Evolutionary conservation across 768 basidiomycete species (phyloP), one percentile per base, ranked within the genome.

Genomic region (Phlebiopsis flavidoalba): DNA sequence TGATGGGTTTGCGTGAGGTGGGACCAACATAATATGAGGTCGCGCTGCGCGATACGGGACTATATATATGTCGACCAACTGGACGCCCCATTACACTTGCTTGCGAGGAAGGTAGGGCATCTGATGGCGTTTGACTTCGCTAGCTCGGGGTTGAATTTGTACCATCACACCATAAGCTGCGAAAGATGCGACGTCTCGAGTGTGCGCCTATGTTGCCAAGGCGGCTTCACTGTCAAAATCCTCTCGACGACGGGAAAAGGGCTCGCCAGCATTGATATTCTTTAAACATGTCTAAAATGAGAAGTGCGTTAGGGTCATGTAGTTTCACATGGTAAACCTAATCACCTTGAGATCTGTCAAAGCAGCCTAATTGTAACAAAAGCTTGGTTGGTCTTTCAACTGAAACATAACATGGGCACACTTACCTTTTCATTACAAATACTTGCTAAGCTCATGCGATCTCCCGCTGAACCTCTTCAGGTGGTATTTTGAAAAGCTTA

Each of bases 111-210:
- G 75, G 74, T 12, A 76, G 69, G 4, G 73, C 74, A 36, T 88
- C 88, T 4, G 83, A 75, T 0, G 88, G 82, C 3, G 85, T 83
- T n/a, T 4, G 89, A 87, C 70, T 89, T 92, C 17, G 92, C 91
- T 7, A 96, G 83, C 61, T 91, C 87, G 0, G 95, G 94, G 62
- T 95, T 95, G 62, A 85, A 77, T 66, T n/a, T 92, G 83, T 57
- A 92, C 84, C 88, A 98, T 91, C 24, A 84, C 77, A 96, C 79
- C 81, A 97, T 92, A 57, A 94, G 81, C 71, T 96, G 92, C 26
- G 93, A 93, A 5, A 98, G 77, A 62, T 89, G 85, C 0, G 89
- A 81, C 0, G 91, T 88, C 75, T 98, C 96, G 17, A 85, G 73
- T 1, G 86, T 83, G 53, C 84, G 82, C 92, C 94, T 98, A 36